Evolutionary conservation across 306 rosid species (phyloP).

Genomic region (Gillenia trifoliata): DNA sequence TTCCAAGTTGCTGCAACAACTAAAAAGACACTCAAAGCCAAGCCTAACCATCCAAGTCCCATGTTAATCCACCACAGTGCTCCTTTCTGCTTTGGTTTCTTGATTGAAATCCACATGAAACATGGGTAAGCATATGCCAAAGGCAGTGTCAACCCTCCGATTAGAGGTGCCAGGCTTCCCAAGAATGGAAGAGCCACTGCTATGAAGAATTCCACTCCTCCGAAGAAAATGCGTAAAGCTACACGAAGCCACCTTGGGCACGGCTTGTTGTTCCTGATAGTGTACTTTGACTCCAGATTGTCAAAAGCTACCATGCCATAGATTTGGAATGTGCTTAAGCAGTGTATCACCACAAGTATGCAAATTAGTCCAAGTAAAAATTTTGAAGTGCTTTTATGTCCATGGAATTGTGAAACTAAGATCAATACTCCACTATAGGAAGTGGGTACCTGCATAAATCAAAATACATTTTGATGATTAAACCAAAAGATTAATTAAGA

Average conservation of each 20-base stretch:
- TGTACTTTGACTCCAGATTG: constrained; percentile 50
- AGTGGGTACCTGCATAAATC: background rate
- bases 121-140: constrained; percentile 67
- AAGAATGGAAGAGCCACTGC: constrained; percentile 62
- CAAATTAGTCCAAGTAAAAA: constrained; percentile 36
- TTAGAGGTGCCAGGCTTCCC: constrained; percentile 33
- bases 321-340: constrained; percentile 50
- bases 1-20: constrained; percentile 41
- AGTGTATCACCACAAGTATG: constrained; percentile 29
- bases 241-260: constrained; percentile 39
- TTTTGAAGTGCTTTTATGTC: constrained; percentile 26
- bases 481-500: background rate
- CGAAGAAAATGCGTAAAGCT: constrained; percentile 40
- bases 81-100: constrained; percentile 36
- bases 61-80: constrained; percentile 34
- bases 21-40: constrained; percentile 24
- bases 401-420: constrained; percentile 32
- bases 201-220: constrained; percentile 41
- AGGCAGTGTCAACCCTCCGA: constrained; percentile 59
- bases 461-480: background rate
- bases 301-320: constrained; percentile 63
- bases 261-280: constrained; percentile 25
- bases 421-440: background rate
- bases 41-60: constrained; percentile 48
- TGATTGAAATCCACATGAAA: constrained; percentile 68